Percentiles rank a stretch among this genome's conserved stretches.
These are phyloP conservation scores for Astragalus membranaceus DNA, from an alignment of 306 rosid species.

Conservation along the genomic window DNA sequence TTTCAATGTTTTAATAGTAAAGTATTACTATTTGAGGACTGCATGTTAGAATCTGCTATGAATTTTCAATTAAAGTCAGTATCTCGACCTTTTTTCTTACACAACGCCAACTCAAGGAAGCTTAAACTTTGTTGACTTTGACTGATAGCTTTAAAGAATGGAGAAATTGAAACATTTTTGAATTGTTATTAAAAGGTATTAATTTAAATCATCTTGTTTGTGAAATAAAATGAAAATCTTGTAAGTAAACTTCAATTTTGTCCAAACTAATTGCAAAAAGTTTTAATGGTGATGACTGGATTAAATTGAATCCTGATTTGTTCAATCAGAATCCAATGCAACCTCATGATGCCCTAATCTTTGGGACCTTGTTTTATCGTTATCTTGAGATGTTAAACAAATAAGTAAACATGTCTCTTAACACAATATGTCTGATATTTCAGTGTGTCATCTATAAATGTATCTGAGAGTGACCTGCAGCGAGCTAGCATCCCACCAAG, in stretches of 20 bases:
- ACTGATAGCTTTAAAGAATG: background rate
- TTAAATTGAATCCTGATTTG: background rate
- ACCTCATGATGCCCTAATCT: background rate
- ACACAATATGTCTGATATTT: slow-evolving; percentile 16
- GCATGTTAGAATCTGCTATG: background rate
- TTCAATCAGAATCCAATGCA: background rate
- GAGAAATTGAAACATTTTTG: background rate
- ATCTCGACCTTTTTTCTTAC: too few species aligned
- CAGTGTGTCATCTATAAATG: slow-evolving; percentile 46
- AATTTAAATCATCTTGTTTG: background rate
- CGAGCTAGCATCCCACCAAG: slow-evolving; percentile 74
- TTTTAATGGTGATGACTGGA: background rate
- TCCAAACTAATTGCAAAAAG: background rate
- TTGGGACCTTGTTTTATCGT: background rate
- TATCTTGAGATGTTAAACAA: slow-evolving; percentile 6
- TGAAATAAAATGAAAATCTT: slow-evolving; percentile 5
- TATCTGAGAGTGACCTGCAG: slow-evolving; percentile 13
- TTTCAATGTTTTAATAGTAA: background rate
- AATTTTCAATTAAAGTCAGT: too few species aligned
- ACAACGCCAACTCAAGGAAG: background rate
- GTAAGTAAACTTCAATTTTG: background rate
- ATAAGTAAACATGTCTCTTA: background rate
- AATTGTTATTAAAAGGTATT: background rate
- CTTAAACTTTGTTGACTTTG: background rate
- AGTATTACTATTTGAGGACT: background rate